Evolutionary conservation across 345 rosid species (phyloP).

Genomic region (Stellera chamaejasme): DNA sequence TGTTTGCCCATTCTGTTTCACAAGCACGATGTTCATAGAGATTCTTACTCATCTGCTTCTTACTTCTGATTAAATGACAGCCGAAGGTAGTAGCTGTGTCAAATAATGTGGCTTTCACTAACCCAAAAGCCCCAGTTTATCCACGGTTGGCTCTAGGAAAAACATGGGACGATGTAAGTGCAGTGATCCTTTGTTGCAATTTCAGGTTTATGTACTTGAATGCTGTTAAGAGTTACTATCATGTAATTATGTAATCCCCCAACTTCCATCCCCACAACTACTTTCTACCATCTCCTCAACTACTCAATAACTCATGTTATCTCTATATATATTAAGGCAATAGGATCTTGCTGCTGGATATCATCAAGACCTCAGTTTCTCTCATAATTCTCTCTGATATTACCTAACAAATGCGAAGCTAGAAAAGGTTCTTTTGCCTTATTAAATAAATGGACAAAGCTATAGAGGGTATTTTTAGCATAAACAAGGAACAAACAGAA

Average conservation of each 20-base stretch:
- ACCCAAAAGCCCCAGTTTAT: constrained; percentile 67
- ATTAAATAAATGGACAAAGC: neutral
- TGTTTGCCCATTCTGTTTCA: too few species aligned
- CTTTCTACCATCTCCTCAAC: too few species aligned
- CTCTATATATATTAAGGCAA: too few species aligned
- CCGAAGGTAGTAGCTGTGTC: constrained; percentile 69
- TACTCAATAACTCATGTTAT: too few species aligned
- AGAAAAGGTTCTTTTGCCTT: too few species aligned
- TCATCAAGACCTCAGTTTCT: too few species aligned
- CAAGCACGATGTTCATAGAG: neutral
- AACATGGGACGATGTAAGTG: constrained; percentile 62
- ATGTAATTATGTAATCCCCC: too few species aligned
- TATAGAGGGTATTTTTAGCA: neutral
- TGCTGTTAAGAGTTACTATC: too few species aligned
- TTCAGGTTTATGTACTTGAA: too few species aligned
- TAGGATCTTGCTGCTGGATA: too few species aligned
- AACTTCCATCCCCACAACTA: neutral
- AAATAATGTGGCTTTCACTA: constrained; percentile 38
- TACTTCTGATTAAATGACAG: constrained; percentile 14
- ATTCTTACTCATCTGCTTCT: neutral
- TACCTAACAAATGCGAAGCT: too few species aligned
- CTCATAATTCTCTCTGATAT: too few species aligned
- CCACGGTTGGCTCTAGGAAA: constrained; percentile 68
- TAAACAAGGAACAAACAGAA: neutral
- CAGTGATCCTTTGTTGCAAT: neutral